These are phyloP conservation scores for Zymoseptoria crescenta DNA, from an alignment of 2,329 filamentous ascomycete species.

Conservation along the genomic window DNA sequence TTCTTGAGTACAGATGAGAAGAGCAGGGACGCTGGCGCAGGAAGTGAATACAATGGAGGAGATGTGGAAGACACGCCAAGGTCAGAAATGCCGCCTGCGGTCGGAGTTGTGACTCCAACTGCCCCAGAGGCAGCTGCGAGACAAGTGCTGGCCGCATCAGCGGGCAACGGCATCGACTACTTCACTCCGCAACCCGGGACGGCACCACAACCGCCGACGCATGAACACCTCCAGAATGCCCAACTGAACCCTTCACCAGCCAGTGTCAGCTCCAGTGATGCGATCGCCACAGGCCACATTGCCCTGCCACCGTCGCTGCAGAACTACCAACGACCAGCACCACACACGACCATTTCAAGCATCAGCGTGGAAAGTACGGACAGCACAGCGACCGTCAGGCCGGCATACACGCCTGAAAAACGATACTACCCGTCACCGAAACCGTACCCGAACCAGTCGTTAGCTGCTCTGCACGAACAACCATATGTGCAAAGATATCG, in stretches of 20 bases:
- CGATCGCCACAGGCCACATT: constrained; percentile 17
- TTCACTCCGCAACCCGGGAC: constrained; percentile 5
- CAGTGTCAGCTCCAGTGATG: constrained; percentile 9
- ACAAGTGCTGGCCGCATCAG: background rate
- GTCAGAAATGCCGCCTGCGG: constrained; percentile 32
- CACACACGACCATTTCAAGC: constrained; percentile 35
- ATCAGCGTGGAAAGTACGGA: constrained; percentile 35
- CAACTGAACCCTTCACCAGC: background rate
- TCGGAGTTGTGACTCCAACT: constrained; percentile 18
- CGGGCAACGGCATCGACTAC: constrained; percentile 5
- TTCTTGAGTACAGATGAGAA: constrained; percentile 8
- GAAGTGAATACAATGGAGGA: constrained; percentile 10
- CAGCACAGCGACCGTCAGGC: constrained; percentile 28
- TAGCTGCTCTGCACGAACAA: constrained; percentile 42
- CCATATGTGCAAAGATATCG: constrained; percentile 28
- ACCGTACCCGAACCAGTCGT: constrained; percentile 43
- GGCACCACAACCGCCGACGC: constrained; percentile 1
- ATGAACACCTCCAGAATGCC: background rate
- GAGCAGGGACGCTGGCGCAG: constrained; percentile 4
- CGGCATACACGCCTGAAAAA: constrained; percentile 16
- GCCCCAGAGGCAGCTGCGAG: constrained; percentile 9
- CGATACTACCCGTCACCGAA: constrained; percentile 26
- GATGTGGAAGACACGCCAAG: constrained; percentile 34
- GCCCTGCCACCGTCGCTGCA: constrained; percentile 13
- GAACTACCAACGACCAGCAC: constrained; percentile 27